phyloP scores from a whole-genome alignment of 2,329 filamentous ascomycete species.

The Chalaropsis ovoidea region DNA sequence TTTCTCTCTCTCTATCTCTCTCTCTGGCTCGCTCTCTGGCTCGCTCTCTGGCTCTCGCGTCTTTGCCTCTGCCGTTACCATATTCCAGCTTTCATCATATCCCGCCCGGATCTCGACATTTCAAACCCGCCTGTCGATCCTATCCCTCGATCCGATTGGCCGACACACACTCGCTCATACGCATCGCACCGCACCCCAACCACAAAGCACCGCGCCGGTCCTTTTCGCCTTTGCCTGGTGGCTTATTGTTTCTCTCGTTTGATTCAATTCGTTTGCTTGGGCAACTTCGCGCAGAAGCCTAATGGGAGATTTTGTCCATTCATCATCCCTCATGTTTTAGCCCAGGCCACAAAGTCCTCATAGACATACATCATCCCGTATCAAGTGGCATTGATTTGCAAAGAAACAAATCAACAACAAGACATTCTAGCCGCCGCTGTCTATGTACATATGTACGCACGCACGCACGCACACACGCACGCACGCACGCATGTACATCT shows the following conservation, averaged over 20 bases:
- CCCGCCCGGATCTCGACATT: neutral
- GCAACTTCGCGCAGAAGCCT: neutral
- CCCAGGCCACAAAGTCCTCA: neutral
- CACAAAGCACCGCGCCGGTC: neutral
- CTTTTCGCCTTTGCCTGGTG: neutral
- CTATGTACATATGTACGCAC: neutral
- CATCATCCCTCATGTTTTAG: slow-evolving; percentile 6
- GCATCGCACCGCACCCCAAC: neutral
- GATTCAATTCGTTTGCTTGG: slow-evolving; percentile 6
- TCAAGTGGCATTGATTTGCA: neutral
- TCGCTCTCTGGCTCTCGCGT: neutral
- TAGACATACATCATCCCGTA: neutral
- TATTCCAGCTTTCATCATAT: neutral
- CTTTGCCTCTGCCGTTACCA: neutral
- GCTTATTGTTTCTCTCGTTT: slow-evolving; percentile 11
- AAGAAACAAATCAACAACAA: neutral
- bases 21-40: neutral
- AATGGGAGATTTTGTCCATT: neutral
- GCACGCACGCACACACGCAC: neutral
- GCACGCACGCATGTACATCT: neutral
- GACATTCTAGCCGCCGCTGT: neutral
- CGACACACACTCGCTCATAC: neutral
- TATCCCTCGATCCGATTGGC: neutral
- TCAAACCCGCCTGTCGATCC: neutral
- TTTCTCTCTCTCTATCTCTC: neutral